Conservation (phyloP, 192 early-diverging fungal genomes). For the Bifiguratus adelaidae region DNA sequence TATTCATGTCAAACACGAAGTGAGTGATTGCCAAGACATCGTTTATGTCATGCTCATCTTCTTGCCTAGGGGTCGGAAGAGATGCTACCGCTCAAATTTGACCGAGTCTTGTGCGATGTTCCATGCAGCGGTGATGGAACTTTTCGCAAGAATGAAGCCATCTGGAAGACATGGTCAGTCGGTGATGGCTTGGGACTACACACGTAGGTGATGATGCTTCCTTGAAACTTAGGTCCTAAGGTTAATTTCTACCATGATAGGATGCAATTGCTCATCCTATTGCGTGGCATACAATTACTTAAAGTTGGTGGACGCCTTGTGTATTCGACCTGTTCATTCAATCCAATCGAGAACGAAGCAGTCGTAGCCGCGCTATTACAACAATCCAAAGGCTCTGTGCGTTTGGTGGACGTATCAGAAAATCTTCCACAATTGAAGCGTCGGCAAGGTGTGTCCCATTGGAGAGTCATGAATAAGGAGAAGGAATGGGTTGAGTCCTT, state of each 20-base stretch:
- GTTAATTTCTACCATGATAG: constrained; percentile 7
- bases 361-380: constrained; percentile 58
- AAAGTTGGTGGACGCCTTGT: constrained; percentile 91
- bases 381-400: constrained; percentile 53
- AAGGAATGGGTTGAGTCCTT: constrained; percentile 37
- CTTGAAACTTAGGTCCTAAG: not conserved
- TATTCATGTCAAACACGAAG: constrained; percentile 30
- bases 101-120: constrained; percentile 94
- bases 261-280: constrained; percentile 78
- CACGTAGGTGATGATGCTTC: constrained; percentile 20
- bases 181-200: constrained; percentile 74
- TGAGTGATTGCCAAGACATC: not conserved
- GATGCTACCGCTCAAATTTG: constrained; percentile 66
- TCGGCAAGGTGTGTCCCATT: constrained; percentile 68
- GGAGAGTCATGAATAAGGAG: constrained; percentile 81
- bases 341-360: constrained; percentile 96
- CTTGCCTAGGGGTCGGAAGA: not conserved
- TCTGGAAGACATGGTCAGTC: constrained; percentile 83
- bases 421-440: constrained; percentile 73
- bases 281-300: constrained; percentile 76
- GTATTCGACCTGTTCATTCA: constrained; percentile 98
- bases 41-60: not conserved
- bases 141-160: constrained; percentile 85
- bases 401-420: constrained; percentile 78
- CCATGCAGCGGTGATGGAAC: constrained; percentile 99